Percentiles rank a stretch among this genome's conserved stretches.
phyloP scores from a whole-genome alignment of 441 rosid species.

The Metrosideros polymorpha region DNA sequence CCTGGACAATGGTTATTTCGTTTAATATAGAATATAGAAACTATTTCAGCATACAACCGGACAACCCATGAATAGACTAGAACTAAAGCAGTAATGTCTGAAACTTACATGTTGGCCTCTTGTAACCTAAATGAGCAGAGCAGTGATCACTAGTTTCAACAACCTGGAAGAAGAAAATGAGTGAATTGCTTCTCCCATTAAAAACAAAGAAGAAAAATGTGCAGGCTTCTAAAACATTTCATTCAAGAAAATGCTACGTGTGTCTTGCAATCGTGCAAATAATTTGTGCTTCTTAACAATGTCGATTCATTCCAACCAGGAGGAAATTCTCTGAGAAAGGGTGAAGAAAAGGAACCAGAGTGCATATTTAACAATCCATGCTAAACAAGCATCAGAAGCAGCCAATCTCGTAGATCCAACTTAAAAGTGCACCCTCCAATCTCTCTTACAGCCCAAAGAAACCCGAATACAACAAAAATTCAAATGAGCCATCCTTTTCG shows the following conservation, averaged over 20 bases:
- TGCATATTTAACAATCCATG: background rate
- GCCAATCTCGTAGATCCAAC: background rate
- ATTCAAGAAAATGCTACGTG: background rate
- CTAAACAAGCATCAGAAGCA: background rate
- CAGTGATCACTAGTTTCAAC: slow-evolving; percentile 50
- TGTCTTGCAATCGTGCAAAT: background rate
- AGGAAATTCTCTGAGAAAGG: background rate
- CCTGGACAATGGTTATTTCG: background rate
- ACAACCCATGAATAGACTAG: background rate
- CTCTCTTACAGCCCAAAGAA: background rate
- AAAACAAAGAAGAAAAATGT: background rate
- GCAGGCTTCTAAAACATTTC: background rate
- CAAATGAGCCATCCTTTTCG: background rate
- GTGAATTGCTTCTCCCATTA: background rate
- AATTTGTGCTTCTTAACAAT: background rate
- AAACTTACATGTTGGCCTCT: slow-evolving; percentile 42
- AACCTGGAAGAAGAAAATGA: slow-evolving; percentile 34
- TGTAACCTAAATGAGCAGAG: slow-evolving; percentile 43
- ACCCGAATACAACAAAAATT: background rate
- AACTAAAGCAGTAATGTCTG: background rate
- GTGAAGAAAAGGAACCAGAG: background rate
- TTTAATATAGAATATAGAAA: background rate
- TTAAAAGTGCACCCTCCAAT: background rate
- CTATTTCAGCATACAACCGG: background rate
- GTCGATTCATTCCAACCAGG: background rate